Evolutionary conservation across 148 eudicot genomes (phyloP).

Genomic region (Chenopodium formosanum): DNA sequence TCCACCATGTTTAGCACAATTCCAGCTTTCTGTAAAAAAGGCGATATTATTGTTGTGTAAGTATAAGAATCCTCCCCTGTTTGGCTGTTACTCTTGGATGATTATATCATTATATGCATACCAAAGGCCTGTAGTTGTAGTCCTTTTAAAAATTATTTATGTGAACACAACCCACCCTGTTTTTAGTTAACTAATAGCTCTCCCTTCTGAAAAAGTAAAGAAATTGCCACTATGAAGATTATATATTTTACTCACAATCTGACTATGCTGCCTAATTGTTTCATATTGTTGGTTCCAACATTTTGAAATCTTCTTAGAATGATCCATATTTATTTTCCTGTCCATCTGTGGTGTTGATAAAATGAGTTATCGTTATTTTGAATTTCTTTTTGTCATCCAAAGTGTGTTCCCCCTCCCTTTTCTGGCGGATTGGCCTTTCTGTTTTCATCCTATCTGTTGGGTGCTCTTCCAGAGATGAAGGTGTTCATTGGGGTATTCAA

Average conservation of each 20-base stretch:
- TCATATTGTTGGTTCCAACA: not conserved
- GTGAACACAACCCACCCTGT: not conserved
- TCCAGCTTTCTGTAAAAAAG: constrained; percentile 96
- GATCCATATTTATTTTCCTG: not conserved
- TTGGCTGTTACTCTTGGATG: not conserved
- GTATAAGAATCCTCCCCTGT: constrained; percentile 33
- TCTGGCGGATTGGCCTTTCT: not conserved
- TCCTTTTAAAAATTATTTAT: too few relatives aligned
- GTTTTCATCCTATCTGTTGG: constrained; percentile 1
- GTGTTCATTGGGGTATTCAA: constrained; percentile 98
- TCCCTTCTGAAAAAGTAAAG: not conserved
- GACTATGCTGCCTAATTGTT: not conserved
- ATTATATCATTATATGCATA: not conserved
- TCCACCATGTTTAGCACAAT: constrained; percentile 94
- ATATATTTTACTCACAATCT: not conserved
- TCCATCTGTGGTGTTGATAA: not conserved
- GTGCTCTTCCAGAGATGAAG: constrained; percentile 70
- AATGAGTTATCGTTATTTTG: constrained; percentile 1
- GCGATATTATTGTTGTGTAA: constrained; percentile 88
- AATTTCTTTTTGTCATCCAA: not conserved
- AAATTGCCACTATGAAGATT: too few relatives aligned
- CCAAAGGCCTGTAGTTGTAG: not conserved
- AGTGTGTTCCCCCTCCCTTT: not conserved
- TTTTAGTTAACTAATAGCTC: not conserved
- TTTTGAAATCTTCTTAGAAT: not conserved